Base-by-base conservation (phyloP, 2,329 filamentous ascomycete genomes). In the Verticillium isaacii region DNA sequence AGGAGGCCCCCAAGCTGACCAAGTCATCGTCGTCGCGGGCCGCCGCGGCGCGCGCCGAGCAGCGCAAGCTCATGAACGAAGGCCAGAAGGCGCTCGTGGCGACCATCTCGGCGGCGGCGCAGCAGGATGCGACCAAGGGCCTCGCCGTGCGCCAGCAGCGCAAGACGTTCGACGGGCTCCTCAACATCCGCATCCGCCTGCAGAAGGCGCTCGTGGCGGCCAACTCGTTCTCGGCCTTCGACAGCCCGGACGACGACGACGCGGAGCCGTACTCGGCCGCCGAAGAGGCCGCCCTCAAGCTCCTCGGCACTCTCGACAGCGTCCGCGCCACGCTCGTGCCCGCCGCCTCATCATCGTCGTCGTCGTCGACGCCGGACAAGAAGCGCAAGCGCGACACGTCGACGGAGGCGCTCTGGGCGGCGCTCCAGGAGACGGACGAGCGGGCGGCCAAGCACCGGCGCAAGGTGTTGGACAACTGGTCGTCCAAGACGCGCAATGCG, bases 121-220 rank as follows among this genome's bases (percentile, higher is more conserved):
- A 89, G 70, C 86, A 86, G 60, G 95, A 98, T 72, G 87, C 90
- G 5, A 86, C 89, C 52, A 98, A 98, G 75, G 95, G 95, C 14
- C 78, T 85, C 60, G 94, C 94, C 0, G 91, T 99, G 41, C 94
- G 93, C 69, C 82, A 88, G 62, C 95, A 99, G 76, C 87, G 93
- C 59, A 89, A 89, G 64, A 87, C 89, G 0, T 99, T 97, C 70
- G 94, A 98, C 68, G 86, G 91, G 0, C 85, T 98, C 1, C 83
- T 99, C 36, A 96, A 97, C 76, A 85, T 93, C 15, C 88, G 95
- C 23, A 97, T 99, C 71, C 91, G 94, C 64, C 78, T 99, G 19
- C 96, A 99, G 74, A 98, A 97, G 74, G 92, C 91, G 1, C 78
- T 99, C 15, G 85, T 95, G 17, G 89, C 91, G 0, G 85, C 89